phyloP scores from a whole-genome alignment of 2,329 filamentous ascomycete species.

The Alternaria postmessia region DNA sequence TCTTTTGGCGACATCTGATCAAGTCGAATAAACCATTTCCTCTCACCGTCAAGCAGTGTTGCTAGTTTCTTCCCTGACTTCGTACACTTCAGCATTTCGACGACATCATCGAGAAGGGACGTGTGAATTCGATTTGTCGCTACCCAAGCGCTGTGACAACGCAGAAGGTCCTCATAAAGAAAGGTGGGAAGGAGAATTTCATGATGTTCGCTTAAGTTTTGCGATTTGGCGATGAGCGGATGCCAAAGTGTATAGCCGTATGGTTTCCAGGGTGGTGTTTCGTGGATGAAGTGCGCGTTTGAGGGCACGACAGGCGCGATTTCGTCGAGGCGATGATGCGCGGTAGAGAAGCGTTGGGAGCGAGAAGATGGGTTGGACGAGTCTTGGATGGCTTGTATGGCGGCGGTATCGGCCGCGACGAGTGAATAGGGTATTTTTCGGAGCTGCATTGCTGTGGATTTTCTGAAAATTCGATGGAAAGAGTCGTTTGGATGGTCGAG shows the following conservation, averaged over 20 bases:
- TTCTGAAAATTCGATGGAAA: neutral
- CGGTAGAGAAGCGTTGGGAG: slow-evolving; percentile 25
- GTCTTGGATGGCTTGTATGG: slow-evolving; percentile 11
- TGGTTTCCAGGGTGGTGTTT: slow-evolving; percentile 33
- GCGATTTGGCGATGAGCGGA: slow-evolving; percentile 50
- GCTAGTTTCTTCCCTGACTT: slow-evolving; percentile 8
- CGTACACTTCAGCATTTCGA: slow-evolving; percentile 8
- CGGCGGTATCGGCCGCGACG: neutral
- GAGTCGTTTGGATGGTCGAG: neutral
- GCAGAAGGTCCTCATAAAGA: slow-evolving; percentile 46
- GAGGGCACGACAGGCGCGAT: slow-evolving; percentile 18
- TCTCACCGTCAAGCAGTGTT: slow-evolving; percentile 11
- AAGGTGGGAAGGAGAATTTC: slow-evolving; percentile 19
- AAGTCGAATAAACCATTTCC: slow-evolving; percentile 52
- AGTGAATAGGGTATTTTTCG: slow-evolving; percentile 17
- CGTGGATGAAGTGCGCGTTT: slow-evolving; percentile 17
- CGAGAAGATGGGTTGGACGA: slow-evolving; percentile 10
- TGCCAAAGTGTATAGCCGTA: slow-evolving; percentile 56
- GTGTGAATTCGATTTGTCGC: neutral
- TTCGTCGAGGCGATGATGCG: slow-evolving; percentile 13
- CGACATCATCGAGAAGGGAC: slow-evolving; percentile 2
- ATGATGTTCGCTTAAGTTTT: slow-evolving; percentile 38
- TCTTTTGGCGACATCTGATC: slow-evolving; percentile 58
- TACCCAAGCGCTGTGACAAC: slow-evolving; percentile 17
- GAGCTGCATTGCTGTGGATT: slow-evolving; percentile 8